Evolutionary conservation across 2,329 filamentous ascomycete species (phyloP).

Genomic region (Diaporthe ampelina): DNA sequence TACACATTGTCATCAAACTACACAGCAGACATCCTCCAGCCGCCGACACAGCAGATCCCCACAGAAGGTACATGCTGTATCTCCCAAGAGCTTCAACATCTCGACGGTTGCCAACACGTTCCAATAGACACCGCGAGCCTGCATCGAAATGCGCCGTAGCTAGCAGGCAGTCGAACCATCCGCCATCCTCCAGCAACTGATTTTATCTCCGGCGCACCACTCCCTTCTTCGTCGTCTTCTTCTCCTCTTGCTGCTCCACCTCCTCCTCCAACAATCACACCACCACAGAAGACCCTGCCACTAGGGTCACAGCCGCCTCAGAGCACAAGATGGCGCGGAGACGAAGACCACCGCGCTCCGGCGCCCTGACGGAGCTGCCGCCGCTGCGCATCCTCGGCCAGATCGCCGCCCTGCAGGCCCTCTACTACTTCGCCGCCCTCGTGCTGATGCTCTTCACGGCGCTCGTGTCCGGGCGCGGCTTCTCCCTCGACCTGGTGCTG

Average conservation of each 20-base stretch:
- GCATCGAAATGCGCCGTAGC: conserved; percentile 32
- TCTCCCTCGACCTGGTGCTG: conserved; percentile 68
- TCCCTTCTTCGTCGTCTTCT: too few relatives aligned
- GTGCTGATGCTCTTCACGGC: conserved; percentile 70
- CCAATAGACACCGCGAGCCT: neutral
- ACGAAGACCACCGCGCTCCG: conserved; percentile 70
- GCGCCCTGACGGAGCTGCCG: conserved; percentile 72
- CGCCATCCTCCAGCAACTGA: too few relatives aligned
- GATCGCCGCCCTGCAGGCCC: conserved; percentile 68
- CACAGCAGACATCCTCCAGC: neutral
- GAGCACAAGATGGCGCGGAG: conserved; percentile 63
- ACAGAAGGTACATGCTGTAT: too few relatives aligned
- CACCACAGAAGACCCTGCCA: too few relatives aligned
- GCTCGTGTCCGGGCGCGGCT: conserved; percentile 69
- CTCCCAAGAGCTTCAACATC: too few relatives aligned
- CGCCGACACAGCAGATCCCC: neutral
- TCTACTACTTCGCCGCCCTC: conserved; percentile 67
- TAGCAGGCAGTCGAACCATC: neutral
- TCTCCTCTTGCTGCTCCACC: too few relatives aligned
- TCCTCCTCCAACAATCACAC: neutral
- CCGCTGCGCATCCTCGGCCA: conserved; percentile 72
- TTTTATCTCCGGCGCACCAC: neutral
- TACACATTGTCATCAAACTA: conserved; percentile 30
- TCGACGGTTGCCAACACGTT: neutral
- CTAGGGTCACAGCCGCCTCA: neutral